These are phyloP conservation scores for Aspergillus terreus DNA, from an alignment of 2,329 filamentous ascomycete genomes.

Conservation along the genomic window DNA sequence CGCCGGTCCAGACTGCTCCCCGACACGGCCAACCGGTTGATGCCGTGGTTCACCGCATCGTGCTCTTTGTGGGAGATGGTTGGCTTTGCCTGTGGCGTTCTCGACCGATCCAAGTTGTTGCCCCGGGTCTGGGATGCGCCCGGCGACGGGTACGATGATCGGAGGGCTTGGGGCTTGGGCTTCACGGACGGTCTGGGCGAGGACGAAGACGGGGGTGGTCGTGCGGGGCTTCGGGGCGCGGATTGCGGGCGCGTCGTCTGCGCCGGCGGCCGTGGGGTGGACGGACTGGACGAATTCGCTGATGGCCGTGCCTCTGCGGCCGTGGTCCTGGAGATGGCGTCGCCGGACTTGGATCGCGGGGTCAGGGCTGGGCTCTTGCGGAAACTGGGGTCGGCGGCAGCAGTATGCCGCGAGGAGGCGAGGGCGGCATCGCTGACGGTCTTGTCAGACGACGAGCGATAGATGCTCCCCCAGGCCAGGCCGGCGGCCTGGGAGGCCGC, in stretches of 20 bases:
- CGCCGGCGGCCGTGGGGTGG: background rate
- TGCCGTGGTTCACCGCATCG: slow-evolving; percentile 23
- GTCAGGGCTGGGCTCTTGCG: slow-evolving; percentile 21
- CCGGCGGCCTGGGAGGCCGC: slow-evolving; percentile 62
- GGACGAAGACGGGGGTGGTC: slow-evolving; percentile 13
- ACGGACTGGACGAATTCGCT: background rate
- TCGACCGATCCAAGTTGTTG: slow-evolving; percentile 8
- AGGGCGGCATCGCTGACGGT: slow-evolving; percentile 25
- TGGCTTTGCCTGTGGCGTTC: slow-evolving; percentile 17
- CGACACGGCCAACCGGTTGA: slow-evolving; percentile 23
- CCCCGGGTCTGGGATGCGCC: slow-evolving; percentile 12
- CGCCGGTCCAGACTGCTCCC: slow-evolving; percentile 14
- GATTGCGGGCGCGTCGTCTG: slow-evolving; percentile 7
- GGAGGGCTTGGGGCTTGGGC: slow-evolving; percentile 35
- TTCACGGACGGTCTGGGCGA: slow-evolving; percentile 31
- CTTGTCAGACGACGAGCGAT: slow-evolving; percentile 24
- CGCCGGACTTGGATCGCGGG: slow-evolving; percentile 18
- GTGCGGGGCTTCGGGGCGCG: slow-evolving; percentile 6
- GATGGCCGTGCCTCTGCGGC: background rate
- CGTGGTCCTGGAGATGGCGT: slow-evolving; percentile 11
- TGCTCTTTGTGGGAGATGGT: slow-evolving; percentile 20
- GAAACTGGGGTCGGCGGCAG: slow-evolving; percentile 23
- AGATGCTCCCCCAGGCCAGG: slow-evolving; percentile 54
- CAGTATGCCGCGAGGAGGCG: slow-evolving; percentile 26
- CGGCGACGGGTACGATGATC: slow-evolving; percentile 21